Conservation (phyloP, 2,329 filamentous ascomycete species). For the Fonsecaea pedrosoi region DNA sequence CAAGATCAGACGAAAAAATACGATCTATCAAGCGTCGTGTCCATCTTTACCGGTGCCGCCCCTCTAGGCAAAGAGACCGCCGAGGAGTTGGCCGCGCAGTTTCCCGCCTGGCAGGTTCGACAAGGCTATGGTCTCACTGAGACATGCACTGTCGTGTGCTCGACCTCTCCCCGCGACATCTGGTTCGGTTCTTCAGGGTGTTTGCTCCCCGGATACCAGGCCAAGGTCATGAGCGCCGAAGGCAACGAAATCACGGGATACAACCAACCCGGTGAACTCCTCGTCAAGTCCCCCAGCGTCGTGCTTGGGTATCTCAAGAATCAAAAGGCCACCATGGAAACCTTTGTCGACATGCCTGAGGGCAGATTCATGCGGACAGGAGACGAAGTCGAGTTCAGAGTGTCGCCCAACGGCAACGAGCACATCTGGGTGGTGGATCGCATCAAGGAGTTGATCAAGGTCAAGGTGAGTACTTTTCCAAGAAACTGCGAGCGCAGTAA, state of each 20-base stretch:
- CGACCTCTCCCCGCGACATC: conserved; percentile 65
- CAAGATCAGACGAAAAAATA: conserved; percentile 67
- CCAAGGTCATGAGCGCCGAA: conserved; percentile 70
- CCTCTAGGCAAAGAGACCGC: conserved; percentile 77
- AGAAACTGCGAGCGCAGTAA: conserved; percentile 45
- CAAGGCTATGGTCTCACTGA: conserved; percentile 84
- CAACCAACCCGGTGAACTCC: conserved; percentile 79
- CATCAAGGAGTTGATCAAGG: conserved; percentile 79
- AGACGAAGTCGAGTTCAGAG: conserved; percentile 77
- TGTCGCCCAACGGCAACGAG: conserved; percentile 70
- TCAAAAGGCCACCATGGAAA: conserved; percentile 79
- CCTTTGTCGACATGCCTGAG: conserved; percentile 70
- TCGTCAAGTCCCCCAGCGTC: conserved; percentile 77
- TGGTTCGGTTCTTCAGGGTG: conserved; percentile 75
- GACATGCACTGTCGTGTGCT: conserved; percentile 72
- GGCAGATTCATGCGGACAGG: conserved; percentile 79
- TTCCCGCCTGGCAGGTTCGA: conserved; percentile 69
- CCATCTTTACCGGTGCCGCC: conserved; percentile 77
- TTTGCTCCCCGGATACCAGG: conserved; percentile 69
- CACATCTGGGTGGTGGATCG: conserved; percentile 76
- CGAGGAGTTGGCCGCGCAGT: conserved; percentile 65
- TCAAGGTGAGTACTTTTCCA: conserved; percentile 62
- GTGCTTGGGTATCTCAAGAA: conserved; percentile 88
- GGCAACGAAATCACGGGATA: conserved; percentile 73
- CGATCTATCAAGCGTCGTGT: conserved; percentile 71